Conservation (phyloP, 177 flowering plant species). For the Tripterygium wilfordii region DNA sequence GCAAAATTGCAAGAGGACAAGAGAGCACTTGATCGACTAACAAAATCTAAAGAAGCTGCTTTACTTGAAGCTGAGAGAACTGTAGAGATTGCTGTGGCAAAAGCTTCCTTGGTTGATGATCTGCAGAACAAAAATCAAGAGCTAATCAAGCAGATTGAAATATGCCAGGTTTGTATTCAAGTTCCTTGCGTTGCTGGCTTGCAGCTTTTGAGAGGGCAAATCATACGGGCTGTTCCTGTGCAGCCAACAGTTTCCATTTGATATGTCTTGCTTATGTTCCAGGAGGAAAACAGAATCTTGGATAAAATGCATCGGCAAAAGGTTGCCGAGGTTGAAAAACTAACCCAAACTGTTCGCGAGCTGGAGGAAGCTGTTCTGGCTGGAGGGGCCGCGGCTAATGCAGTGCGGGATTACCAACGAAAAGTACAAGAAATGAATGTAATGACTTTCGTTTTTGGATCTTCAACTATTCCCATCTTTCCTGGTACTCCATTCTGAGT, state of each 20-base stretch:
- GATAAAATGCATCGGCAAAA: conserved; percentile 83
- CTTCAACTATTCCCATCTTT: background rate
- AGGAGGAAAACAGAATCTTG: conserved; percentile 75
- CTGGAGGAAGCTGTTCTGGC: conserved; percentile 84
- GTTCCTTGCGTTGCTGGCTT: too few relatives aligned
- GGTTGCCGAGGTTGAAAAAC: conserved; percentile 87
- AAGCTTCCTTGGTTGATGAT: conserved; percentile 90
- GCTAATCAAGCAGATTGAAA: conserved; percentile 82
- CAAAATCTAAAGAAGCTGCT: conserved; percentile 89
- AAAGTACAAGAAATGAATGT: conserved; percentile 91
- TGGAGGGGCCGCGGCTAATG: conserved; percentile 91
- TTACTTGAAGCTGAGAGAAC: conserved; percentile 84
- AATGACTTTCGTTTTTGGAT: conserved; percentile 15
- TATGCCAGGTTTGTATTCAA: conserved; percentile 55
- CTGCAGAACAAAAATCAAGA: conserved; percentile 86
- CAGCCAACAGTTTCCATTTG: background rate
- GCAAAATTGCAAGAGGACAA: conserved; percentile 86
- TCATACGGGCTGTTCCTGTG: too few relatives aligned
- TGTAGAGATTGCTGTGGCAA: conserved; percentile 70
- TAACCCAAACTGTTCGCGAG: conserved; percentile 74
- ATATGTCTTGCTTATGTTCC: conserved; percentile 3
- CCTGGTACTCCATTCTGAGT: background rate
- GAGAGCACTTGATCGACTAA: conserved; percentile 79
- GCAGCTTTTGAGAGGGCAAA: too few relatives aligned
- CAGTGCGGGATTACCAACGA: conserved; percentile 80